Percentiles rank a stretch among this genome's conserved stretches.
phyloP scores from a whole-genome alignment of 23 red algal genomes.

The Agarophyton chilense region DNA sequence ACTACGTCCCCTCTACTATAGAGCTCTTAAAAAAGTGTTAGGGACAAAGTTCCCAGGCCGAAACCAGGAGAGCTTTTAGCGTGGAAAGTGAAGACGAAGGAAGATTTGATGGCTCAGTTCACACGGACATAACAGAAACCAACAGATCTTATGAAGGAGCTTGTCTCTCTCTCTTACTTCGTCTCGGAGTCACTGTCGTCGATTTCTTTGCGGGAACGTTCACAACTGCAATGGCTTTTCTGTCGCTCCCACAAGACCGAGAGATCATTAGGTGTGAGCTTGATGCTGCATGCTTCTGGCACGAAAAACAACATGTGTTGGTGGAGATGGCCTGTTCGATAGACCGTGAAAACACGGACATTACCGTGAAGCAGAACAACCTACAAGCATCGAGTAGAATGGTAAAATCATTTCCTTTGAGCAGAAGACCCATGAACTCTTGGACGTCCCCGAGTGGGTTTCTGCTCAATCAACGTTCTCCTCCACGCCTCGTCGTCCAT shows the following conservation, averaged over 20 bases:
- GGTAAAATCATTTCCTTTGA: background rate
- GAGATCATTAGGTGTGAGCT: constrained; percentile 28
- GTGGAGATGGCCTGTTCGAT: background rate
- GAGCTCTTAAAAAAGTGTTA: constrained; percentile 1
- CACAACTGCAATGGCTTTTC: constrained; percentile 20
- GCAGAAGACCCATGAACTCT: background rate
- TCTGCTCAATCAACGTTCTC: constrained; percentile 3
- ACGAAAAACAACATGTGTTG: background rate
- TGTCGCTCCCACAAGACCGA: background rate
- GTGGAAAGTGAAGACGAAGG: background rate
- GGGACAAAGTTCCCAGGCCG: background rate
- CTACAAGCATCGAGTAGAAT: background rate
- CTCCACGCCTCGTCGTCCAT: background rate
- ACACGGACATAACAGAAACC: constrained; percentile 30
- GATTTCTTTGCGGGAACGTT: constrained; percentile 41
- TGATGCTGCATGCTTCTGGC: constrained; percentile 16
- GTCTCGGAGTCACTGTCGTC: constrained; percentile 6
- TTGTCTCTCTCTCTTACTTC: constrained; percentile 20
- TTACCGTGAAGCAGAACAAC: constrained; percentile 1
- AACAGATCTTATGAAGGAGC: constrained; percentile 14
- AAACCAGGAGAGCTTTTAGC: background rate
- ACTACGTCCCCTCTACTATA: constrained; percentile 12
- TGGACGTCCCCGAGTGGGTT: background rate
- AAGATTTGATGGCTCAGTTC: background rate
- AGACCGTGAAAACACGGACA: background rate